phyloP scores from a whole-genome alignment of 2,329 filamentous ascomycete genomes.

The Claviceps sp. region DNA sequence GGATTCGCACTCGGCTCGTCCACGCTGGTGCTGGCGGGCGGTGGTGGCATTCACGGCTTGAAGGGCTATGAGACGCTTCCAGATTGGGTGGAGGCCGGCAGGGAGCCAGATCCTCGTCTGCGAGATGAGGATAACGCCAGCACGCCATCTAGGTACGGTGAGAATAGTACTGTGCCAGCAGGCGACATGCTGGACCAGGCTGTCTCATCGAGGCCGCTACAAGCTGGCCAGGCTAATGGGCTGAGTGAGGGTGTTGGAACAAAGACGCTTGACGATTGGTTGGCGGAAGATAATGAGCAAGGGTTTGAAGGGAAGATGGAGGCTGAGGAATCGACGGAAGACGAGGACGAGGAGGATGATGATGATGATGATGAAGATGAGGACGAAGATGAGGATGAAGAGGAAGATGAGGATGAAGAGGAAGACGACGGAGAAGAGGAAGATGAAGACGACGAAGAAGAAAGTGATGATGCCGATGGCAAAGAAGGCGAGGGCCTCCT shows the following conservation, averaged over 20 bases:
- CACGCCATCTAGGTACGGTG: constrained; percentile 18
- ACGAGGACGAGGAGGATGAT: constrained; percentile 33
- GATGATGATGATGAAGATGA: constrained; percentile 34
- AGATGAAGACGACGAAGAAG: constrained; percentile 18
- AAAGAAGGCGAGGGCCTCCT: constrained; percentile 31
- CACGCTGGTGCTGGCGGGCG: constrained; percentile 69
- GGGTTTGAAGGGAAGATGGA: constrained; percentile 40
- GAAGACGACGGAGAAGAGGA: constrained; percentile 7
- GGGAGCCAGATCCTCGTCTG: constrained; percentile 65
- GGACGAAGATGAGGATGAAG: constrained; percentile 37
- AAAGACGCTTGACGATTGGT: constrained; percentile 87
- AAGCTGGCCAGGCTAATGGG: constrained; percentile 34
- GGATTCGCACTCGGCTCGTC: constrained; percentile 71
- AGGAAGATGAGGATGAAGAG: constrained; percentile 34
- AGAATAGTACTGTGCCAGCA: constrained; percentile 36
- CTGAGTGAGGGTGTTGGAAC: constrained; percentile 39
- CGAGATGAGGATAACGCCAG: constrained; percentile 41
- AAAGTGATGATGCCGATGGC: constrained; percentile 34
- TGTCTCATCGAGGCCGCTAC: constrained; percentile 26
- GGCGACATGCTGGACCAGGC: constrained; percentile 48
- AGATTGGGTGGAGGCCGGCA: constrained; percentile 68
- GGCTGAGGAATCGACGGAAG: constrained; percentile 38
- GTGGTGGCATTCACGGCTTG: constrained; percentile 59
- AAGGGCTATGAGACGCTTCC: constrained; percentile 69
- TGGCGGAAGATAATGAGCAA: constrained; percentile 56